Conservation (phyloP, 2,329 filamentous ascomycete species). For the Colletotrichum sp. region DNA sequence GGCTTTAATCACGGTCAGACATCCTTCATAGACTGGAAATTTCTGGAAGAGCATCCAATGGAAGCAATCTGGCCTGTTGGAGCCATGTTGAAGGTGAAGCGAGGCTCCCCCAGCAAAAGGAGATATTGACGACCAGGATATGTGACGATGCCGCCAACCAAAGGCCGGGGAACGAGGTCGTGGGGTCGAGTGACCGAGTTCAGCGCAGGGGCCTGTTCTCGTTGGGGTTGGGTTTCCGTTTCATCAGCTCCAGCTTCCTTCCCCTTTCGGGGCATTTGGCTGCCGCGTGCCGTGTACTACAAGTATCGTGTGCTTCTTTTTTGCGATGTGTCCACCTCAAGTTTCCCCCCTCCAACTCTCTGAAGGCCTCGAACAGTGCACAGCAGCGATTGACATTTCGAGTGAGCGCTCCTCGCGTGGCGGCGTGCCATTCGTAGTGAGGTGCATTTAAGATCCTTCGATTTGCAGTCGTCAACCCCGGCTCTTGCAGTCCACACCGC, state of each 20-base stretch:
- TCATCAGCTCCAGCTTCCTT: slow-evolving; percentile 9
- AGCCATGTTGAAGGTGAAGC: not conserved
- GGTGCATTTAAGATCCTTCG: not conserved
- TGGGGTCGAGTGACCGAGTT: not conserved
- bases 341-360: not conserved
- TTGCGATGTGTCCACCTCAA: not conserved
- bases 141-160: slow-evolving; percentile 3
- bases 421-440: not conserved
- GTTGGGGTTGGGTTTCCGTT: slow-evolving; percentile 8
- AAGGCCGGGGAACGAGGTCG: not conserved
- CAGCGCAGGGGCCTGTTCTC: not conserved
- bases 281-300: not conserved
- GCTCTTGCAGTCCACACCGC: slow-evolving; percentile 13
- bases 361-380: not conserved
- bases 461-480: not conserved
- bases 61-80: slow-evolving; percentile 3
- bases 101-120: not conserved
- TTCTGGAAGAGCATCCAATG: not conserved
- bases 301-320: not conserved
- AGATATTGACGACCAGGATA: not conserved
- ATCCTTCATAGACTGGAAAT: not conserved
- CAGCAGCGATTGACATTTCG: not conserved
- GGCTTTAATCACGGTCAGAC: not conserved
- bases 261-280: not conserved
- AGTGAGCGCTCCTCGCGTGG: not conserved